Conservation (phyloP, 2,329 filamentous ascomycete genomes). For the Fusarium nematophilum region DNA sequence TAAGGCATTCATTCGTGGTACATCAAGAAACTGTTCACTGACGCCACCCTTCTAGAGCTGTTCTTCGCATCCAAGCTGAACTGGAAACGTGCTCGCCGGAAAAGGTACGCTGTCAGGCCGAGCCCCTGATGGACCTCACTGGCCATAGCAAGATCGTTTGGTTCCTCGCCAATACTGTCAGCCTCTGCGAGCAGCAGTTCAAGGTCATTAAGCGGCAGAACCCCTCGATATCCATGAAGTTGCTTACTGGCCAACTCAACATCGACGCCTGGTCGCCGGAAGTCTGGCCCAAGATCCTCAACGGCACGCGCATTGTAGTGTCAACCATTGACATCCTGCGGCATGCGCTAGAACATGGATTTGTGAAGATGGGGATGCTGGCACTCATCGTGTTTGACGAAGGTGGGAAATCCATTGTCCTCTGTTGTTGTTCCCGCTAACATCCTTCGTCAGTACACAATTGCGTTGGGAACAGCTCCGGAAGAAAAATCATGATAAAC, state of each 20-base stretch:
- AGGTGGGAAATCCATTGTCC: conserved; percentile 59
- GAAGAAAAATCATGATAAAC: conserved; percentile 76
- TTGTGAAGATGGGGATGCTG: conserved; percentile 72
- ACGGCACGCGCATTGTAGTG: conserved; percentile 76
- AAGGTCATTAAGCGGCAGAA: conserved; percentile 70
- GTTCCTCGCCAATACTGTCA: conserved; percentile 79
- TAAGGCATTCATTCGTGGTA: conserved; percentile 53
- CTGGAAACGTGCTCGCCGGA: conserved; percentile 63
- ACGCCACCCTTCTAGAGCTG: conserved; percentile 61
- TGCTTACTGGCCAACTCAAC: conserved; percentile 75
- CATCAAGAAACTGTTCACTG: conserved; percentile 19
- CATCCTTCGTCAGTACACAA: conserved; percentile 72
- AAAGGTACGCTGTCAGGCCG: conserved; percentile 68
- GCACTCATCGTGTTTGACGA: conserved; percentile 85
- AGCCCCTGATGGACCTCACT: conserved; percentile 12
- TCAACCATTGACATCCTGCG: conserved; percentile 81
- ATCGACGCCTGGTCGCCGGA: conserved; percentile 78
- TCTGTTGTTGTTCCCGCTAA: neutral
- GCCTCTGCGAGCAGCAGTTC: conserved; percentile 75
- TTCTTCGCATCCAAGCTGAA: conserved; percentile 74
- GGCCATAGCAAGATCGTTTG: conserved; percentile 66
- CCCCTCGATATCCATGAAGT: conserved; percentile 66
- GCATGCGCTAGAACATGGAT: conserved; percentile 80
- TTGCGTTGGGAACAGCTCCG: conserved; percentile 72
- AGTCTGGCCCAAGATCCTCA: conserved; percentile 75